Conservation (phyloP, 768 basidiomycete species). For the Phlebiopsis gigantea region DNA sequence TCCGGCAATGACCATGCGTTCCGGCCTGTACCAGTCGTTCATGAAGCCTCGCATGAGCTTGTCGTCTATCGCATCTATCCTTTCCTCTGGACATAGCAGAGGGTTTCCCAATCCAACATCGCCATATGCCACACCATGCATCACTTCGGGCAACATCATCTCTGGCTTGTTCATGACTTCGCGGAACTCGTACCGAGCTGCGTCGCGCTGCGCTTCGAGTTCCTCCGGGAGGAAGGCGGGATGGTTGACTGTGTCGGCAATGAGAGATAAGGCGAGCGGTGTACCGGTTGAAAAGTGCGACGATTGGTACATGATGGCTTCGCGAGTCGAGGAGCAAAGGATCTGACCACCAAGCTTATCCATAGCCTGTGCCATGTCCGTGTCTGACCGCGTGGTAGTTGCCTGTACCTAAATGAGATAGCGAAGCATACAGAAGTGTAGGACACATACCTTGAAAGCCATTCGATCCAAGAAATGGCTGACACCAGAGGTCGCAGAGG, state of each 20-base stretch:
- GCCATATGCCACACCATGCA: conserved; percentile 84
- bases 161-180: conserved; percentile 89
- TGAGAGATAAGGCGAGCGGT: conserved; percentile 76
- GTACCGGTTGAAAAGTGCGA: conserved; percentile 86
- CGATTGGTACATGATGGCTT: conserved; percentile 97
- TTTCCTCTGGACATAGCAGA: conserved; percentile 81
- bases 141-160: conserved; percentile 84
- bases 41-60: conserved; percentile 58
- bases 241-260: conserved; percentile 85
- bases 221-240: conserved; percentile 74
- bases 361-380: conserved; percentile 76
- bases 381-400: conserved; percentile 64
- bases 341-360: conserved; percentile 89
- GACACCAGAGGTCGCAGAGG: conserved; percentile 62
- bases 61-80: conserved; percentile 62
- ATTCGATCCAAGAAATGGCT: conserved; percentile 93
- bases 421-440: not conserved
- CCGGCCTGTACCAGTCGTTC: conserved; percentile 85
- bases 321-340: conserved; percentile 83
- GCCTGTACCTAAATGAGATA: conserved; percentile 41
- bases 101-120: conserved; percentile 83
- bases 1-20: conserved; percentile 92
- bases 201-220: conserved; percentile 76
- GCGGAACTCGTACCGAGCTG: conserved; percentile 85
- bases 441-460: conserved; percentile 84